Evolutionary conservation across 2,329 filamentous ascomycete genomes (phyloP), one percentile per base, ranked within the genome.

Genomic region (Talaromyces sp.): DNA sequence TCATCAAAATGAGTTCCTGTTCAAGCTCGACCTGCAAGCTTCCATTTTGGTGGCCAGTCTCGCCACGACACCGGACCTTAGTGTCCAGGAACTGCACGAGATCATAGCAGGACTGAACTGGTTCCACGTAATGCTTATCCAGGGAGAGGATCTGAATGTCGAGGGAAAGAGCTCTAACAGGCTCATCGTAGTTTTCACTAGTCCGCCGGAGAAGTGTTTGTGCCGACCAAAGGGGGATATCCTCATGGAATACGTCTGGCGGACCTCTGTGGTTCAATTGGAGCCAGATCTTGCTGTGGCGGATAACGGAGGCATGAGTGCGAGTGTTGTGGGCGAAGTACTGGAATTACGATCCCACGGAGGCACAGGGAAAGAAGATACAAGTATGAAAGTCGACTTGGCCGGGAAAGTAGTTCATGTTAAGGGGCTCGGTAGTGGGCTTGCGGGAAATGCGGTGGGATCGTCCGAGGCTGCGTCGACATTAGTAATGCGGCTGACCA

Each of bases 101-200:
- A 56, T 25, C 10, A 34, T 56, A 56, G 17, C 53, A n/a, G n/a
- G 5, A n/a, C 53, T 19, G 53, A 7, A 22, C 53, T 36, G 53
- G 53, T 56, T 36, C 53, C 53, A 56, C 53, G n/a, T 56, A 5
- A 56, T 56, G 10, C 53, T 56, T 56, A 56, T 56, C n/a, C 53
- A n/a, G 53, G 53, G 53, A 38, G 53, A 56, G 53, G 53, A 56
- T 56, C 8, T 56, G 31, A 25, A 38, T 1, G 25, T 38, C n/a
- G 8, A 25, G 31, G 53, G 53, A 56, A 56, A 56, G 53, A 56
- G 53, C 53, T 56, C n/a, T 56, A 56, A n/a, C 17, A 34, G 53
- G n/a, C 31, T 56, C 31, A 56, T 56, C 31, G 15, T 56, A 34
- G 53, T 4, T 56, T 56, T 56, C 53, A 56, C 53, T 31, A 56